Conservation (phyloP, 495 filamentous ascomycete genomes). For the Aspergillus leporis region DNA sequence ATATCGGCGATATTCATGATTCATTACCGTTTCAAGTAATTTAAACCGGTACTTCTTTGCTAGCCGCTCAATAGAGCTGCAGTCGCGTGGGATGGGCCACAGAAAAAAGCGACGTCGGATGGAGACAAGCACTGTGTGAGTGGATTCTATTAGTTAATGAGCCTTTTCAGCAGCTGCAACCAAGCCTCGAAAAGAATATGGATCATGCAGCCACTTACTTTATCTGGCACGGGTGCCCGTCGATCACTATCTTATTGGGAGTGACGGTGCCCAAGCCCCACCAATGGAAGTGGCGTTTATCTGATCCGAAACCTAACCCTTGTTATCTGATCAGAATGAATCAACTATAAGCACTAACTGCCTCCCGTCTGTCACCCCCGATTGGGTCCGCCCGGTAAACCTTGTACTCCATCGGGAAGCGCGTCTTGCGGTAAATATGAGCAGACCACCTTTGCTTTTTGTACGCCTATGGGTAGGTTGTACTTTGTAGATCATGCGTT, state of each 20-base stretch:
- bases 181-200: not conserved
- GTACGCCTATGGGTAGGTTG: not conserved
- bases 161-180: not conserved
- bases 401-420: not conserved
- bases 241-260: conserved; percentile 1
- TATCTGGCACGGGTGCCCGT: not conserved
- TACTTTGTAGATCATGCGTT: not conserved
- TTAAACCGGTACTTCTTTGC: not conserved
- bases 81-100: not conserved
- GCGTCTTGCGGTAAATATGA: not conserved
- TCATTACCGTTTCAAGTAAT: not conserved
- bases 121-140: not conserved
- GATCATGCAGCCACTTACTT: not conserved
- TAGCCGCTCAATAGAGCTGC: not conserved
- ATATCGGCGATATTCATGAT: not conserved
- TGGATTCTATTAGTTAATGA: not conserved
- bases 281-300: not conserved
- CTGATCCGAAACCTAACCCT: conserved; percentile 1
- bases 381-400: not conserved
- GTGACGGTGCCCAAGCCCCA: not conserved
- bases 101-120: not conserved
- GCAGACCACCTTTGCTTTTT: not conserved
- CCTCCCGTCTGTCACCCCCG: not conserved
- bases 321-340: conserved; percentile 1
- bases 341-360: not conserved